These are phyloP conservation scores for Alternaria atra DNA, from an alignment of 2,329 filamentous ascomycete species.

Conservation along the genomic window DNA sequence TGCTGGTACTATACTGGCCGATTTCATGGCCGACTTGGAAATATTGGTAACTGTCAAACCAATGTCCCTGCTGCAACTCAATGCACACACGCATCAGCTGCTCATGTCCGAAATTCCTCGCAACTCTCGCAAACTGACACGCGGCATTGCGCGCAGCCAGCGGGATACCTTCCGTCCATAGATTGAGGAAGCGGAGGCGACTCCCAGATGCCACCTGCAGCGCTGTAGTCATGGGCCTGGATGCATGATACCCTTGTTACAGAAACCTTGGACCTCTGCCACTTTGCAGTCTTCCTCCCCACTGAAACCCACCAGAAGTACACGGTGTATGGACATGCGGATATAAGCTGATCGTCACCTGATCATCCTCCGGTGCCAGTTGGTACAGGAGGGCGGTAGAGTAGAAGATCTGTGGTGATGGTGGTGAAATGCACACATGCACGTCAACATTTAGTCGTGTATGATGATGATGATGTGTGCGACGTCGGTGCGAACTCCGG, in stretches of 20 bases:
- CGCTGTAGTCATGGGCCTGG: slow-evolving; percentile 27
- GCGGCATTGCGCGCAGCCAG: slow-evolving; percentile 23
- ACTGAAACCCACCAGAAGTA: slow-evolving; percentile 34
- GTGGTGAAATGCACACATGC: slow-evolving; percentile 1
- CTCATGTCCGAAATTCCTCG: slow-evolving; percentile 20
- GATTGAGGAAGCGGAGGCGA: slow-evolving; percentile 29
- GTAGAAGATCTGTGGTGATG: slow-evolving; percentile 6
- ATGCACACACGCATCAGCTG: slow-evolving; percentile 18
- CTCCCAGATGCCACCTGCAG: slow-evolving; percentile 19
- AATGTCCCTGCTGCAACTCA: slow-evolving; percentile 19
- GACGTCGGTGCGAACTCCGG: slow-evolving; percentile 18
- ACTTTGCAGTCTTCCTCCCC: slow-evolving; percentile 20
- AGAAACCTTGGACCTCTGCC: slow-evolving; percentile 4
- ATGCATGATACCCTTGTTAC: slow-evolving; percentile 19
- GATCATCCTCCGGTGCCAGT: background rate
- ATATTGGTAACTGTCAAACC: slow-evolving; percentile 17
- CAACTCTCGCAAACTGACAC: slow-evolving; percentile 14
- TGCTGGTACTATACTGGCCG: slow-evolving; percentile 17
- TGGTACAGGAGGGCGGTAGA: background rate
- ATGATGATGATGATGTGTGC: slow-evolving; percentile 5
- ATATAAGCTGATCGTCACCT: slow-evolving; percentile 9
- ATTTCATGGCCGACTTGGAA: slow-evolving; percentile 23
- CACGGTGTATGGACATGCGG: slow-evolving; percentile 10
- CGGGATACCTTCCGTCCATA: slow-evolving; percentile 42
- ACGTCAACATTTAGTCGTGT: slow-evolving; percentile 10